A percentile compares a stretch with the other conserved stretches of the same genome.
Evolutionary conservation across 768 basidiomycete species (phyloP).

Genomic region (Nidula microcarpa): DNA sequence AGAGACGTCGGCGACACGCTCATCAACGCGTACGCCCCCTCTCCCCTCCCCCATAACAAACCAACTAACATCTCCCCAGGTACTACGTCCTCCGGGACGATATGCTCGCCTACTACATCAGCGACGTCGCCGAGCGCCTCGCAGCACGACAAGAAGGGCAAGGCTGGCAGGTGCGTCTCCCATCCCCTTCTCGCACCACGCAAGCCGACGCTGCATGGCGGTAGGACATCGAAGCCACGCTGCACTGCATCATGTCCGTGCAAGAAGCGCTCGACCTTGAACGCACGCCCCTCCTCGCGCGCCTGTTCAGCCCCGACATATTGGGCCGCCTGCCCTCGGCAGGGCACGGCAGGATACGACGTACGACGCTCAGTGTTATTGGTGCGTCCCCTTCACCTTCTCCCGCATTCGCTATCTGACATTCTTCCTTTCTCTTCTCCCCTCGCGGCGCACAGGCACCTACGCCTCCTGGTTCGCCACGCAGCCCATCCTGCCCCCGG

Average conservation of each 20-base stretch:
- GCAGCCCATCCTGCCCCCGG: conserved; percentile 20
- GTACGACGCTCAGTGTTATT: conserved; percentile 71
- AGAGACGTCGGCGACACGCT: conserved; percentile 85
- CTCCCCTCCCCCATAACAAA: background rate
- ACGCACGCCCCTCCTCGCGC: conserved; percentile 47
- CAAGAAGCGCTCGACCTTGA: conserved; percentile 79
- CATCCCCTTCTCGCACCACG: background rate
- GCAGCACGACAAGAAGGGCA: conserved; percentile 33
- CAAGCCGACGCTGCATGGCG: background rate
- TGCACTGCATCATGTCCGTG: conserved; percentile 83
- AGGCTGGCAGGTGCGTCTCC: conserved; percentile 69
- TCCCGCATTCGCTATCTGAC: too few relatives aligned
- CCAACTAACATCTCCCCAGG: conserved; percentile 27
- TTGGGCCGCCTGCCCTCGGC: conserved; percentile 65
- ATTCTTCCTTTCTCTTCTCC: background rate
- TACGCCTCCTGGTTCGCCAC: conserved; percentile 82
- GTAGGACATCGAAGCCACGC: conserved; percentile 81
- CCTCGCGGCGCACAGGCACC: conserved; percentile 38
- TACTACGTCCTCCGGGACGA: conserved; percentile 86
- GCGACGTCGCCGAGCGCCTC: conserved; percentile 57
- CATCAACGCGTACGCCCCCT: conserved; percentile 71
- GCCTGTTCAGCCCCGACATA: conserved; percentile 71
- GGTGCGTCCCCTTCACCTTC: conserved; percentile 41
- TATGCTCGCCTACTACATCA: conserved; percentile 71
- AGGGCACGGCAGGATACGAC: conserved; percentile 62